Evolutionary conservation across 768 basidiomycete species (phyloP), one percentile per base, ranked within the genome.

Genomic region (Rhizopogon sp.): DNA sequence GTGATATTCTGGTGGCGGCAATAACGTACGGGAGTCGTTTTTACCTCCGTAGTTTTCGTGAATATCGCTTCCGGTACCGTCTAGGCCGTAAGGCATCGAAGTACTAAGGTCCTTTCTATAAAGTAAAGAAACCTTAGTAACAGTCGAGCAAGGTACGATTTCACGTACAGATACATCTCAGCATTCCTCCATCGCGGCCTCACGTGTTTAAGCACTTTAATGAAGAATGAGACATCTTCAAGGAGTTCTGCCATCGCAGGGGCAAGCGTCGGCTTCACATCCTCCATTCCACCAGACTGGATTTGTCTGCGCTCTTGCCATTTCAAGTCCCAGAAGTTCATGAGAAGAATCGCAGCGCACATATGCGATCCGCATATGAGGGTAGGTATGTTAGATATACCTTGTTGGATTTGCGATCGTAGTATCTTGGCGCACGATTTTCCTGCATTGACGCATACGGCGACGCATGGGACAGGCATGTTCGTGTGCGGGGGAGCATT

Each of bases 351-450:
- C 5, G 76, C 79, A 1, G 81, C 79, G 40, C 76, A 78, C 40
- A 81, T 66, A 58, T 83, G 77, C 9, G 80, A 73, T 16, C 71
- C 69, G 58, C 75, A 68, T 45, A 80, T 75, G 35, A 81, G 62
- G 40, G 60, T 71, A 7, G 77, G 76, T 25, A 72, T 64, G 58
- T 79, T 75, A 43, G 70, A 76, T 54, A 74, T 68, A 31, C 79
- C 79, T 10, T 73, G 76, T 37, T 66, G 59, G n/a, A 79, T 61
- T 58, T 82, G 78, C 2, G 68, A 68, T 56, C 84, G 79, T 47
- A 87, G 63, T 41, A 92, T 83, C 52, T 77, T 79, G 5, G 81
- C 79, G 46, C 79, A 82, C 1, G 83, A 76, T 45, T 78, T 78
- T 5, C 83, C 82, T 10, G 87, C 84, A 51, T 81, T 80, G 43